Conservation (phyloP, 1,284 basidiomycete species). For the Psilocybe mexicana region DNA sequence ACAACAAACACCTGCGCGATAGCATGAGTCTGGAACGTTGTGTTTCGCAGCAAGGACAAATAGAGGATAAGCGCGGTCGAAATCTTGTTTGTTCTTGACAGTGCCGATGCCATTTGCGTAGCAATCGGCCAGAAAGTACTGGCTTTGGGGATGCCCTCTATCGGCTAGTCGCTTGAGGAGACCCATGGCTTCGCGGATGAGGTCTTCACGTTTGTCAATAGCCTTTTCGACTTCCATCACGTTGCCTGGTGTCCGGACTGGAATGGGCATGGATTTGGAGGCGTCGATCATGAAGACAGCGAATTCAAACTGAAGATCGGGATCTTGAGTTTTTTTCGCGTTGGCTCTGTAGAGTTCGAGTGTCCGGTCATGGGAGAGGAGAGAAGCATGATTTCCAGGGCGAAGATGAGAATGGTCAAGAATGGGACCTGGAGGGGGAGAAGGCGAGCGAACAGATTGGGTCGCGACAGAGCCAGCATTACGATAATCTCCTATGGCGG, state of each 20-base stretch:
- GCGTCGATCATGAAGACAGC: constrained; percentile 99
- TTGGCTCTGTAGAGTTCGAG: constrained; percentile 96
- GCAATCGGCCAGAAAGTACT: constrained; percentile 98
- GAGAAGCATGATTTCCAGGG: constrained; percentile 89
- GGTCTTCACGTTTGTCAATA: constrained; percentile 80
- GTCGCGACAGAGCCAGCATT: constrained; percentile 37
- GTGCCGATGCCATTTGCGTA: constrained; percentile 97
- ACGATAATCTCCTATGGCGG: constrained; percentile 29
- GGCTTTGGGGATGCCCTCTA: constrained; percentile 90
- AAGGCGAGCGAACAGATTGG: constrained; percentile 50
- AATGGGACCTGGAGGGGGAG: constrained; percentile 63
- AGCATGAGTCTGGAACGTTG: constrained; percentile 95
- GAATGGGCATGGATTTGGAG: constrained; percentile 83
- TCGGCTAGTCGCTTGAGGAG: constrained; percentile 91
- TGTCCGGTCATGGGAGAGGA: constrained; percentile 93
- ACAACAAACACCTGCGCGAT: constrained; percentile 95
- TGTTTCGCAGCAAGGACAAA: constrained; percentile 98
- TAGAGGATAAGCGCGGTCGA: constrained; percentile 94
- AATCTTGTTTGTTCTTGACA: constrained; percentile 86
- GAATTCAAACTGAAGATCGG: constrained; percentile 97
- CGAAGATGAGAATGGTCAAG: constrained; percentile 93
- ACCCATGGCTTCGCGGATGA: constrained; percentile 83
- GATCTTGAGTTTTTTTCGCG: constrained; percentile 98
- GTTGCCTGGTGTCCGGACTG: constrained; percentile 63
- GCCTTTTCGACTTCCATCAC: constrained; percentile 81